Evolutionary conservation across 2,329 filamentous ascomycete genomes (phyloP), one percentile per base, ranked within the genome.

Genomic region (Calycina marina): DNA sequence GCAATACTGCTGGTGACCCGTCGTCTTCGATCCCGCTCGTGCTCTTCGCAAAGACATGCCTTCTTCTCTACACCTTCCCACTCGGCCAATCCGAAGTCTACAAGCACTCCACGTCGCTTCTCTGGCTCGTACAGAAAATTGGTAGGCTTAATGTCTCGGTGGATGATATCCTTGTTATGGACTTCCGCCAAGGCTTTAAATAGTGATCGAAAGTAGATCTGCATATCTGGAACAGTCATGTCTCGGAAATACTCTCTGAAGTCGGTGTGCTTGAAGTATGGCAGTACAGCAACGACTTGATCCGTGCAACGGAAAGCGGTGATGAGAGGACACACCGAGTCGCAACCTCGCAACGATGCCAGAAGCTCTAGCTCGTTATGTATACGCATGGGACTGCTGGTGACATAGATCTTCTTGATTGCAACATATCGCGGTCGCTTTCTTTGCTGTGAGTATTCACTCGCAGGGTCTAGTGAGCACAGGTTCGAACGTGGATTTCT

Each of bases 401-500:
- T 98, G 42, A 96, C 90, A 56, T 98, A 98, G 46, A 98, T 98
- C 62, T 98, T 98, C 62, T 98, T 98, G 57, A 98, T 82, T 13
- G 92, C 90, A 40, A 98, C 92, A 50, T 78, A 96, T 52, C 79
- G 82, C 14, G 78, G 64, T 43, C 61, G 67, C 31, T 59, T 61
- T 34, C 59, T 60, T 25, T 54, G 55, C 14, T 46, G 51, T 13
- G 51, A 44, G 32, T 53, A 47, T 24, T 48, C 25, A 28, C 46
- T 40, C 31, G 47, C 28, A 30, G 42, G 39, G 17, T 39, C 31
- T 37, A 44, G 15, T 29, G 39, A 31, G 32, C 44, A 39, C 30
- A 57, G 51, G 25, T 61, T 61, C 29, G 48, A 56, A 46, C 57
- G 62, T 36, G 55, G 57, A 44, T 54, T 64, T 51, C 72, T 78